phyloP scores from a whole-genome alignment of 2,329 filamentous ascomycete species.

The Nigrospora oryzae region DNA sequence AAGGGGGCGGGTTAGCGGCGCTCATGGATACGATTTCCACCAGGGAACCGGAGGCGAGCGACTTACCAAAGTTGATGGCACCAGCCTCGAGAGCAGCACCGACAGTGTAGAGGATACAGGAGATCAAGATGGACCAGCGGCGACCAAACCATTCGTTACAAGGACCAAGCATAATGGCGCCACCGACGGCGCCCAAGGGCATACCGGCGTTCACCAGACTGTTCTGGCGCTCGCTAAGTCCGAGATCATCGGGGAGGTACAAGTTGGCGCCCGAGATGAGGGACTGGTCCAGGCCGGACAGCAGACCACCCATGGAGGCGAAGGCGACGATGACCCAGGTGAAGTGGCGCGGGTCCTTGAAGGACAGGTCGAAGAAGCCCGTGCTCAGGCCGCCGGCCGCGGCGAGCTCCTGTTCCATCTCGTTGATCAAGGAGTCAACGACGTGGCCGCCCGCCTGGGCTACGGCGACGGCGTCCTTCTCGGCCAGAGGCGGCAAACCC shows the following conservation, averaged over 20 bases:
- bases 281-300: constrained; percentile 65
- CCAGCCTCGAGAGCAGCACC: constrained; percentile 62
- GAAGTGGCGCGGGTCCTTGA: constrained; percentile 55
- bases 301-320: constrained; percentile 66
- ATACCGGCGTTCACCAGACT: constrained; percentile 63
- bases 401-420: constrained; percentile 32
- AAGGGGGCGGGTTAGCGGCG: neutral
- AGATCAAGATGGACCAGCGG: constrained; percentile 60
- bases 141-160: constrained; percentile 61
- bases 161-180: constrained; percentile 58
- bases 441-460: constrained; percentile 24
- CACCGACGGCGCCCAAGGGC: constrained; percentile 63
- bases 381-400: constrained; percentile 17
- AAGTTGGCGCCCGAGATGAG: constrained; percentile 65
- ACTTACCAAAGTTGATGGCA: constrained; percentile 50
- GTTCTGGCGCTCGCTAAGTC: constrained; percentile 46
- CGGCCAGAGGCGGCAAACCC: constrained; percentile 12
- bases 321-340: constrained; percentile 62
- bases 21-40: neutral
- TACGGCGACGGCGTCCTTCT: constrained; percentile 26
- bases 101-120: constrained; percentile 61
- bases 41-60: neutral
- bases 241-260: constrained; percentile 51
- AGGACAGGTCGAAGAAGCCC: constrained; percentile 44
- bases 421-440: constrained; percentile 28